A percentile compares a stretch with the other conserved stretches of the same genome.
phyloP scores from a whole-genome alignment of 2,329 filamentous ascomycete genomes.

The Epicoccum nigrum region DNA sequence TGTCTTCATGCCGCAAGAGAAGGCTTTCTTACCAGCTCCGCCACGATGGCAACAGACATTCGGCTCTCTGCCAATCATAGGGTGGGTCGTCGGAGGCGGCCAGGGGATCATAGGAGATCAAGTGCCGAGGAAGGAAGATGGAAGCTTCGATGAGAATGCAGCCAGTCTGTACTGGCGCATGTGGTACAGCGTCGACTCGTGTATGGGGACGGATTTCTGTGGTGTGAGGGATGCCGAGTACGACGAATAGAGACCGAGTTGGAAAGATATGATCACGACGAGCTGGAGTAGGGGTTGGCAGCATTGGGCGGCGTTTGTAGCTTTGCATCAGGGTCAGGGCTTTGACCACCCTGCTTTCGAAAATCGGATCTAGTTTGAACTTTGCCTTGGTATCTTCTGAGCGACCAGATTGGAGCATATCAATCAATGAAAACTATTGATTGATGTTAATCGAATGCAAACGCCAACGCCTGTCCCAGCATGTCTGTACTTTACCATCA shows the following conservation, averaged over 20 bases:
- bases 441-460: neutral
- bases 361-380: too few relatives aligned
- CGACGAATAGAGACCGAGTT: slow-evolving; percentile 33
- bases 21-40: slow-evolving; percentile 54
- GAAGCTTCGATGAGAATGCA: slow-evolving; percentile 76
- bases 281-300: slow-evolving; percentile 3
- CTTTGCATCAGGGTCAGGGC: neutral
- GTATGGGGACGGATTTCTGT: slow-evolving; percentile 66
- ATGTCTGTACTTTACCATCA: neutral
- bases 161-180: slow-evolving; percentile 67
- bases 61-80: slow-evolving; percentile 59
- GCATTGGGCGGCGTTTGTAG: slow-evolving; percentile 23
- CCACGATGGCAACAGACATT: slow-evolving; percentile 51
- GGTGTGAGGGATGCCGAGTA: slow-evolving; percentile 61
- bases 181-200: slow-evolving; percentile 62
- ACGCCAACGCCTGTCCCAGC: slow-evolving; percentile 17
- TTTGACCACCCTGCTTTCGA: neutral
- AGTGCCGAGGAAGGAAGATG: slow-evolving; percentile 73
- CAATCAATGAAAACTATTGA: slow-evolving; percentile 1
- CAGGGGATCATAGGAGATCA: slow-evolving; percentile 73
- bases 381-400: too few relatives aligned
- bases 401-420: neutral
- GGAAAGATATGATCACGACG: slow-evolving; percentile 3
- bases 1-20: slow-evolving; percentile 51
- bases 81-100: slow-evolving; percentile 51